Evolutionary conservation across 169 alveolate species (phyloP), one percentile per base, ranked within the genome.

Genomic region (Cryptosporidium muris): DNA sequence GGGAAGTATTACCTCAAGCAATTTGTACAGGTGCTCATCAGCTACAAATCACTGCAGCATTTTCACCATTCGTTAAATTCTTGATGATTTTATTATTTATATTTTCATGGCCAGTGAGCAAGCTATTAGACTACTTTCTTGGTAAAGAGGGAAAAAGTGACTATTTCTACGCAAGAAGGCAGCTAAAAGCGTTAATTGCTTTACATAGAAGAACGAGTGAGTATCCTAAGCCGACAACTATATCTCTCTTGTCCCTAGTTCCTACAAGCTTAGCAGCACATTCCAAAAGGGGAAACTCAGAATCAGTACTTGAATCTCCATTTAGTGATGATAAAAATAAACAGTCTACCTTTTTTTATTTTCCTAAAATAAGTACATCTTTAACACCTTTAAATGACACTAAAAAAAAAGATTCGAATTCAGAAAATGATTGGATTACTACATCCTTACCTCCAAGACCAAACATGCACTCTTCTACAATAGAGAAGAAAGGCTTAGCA

Each of bases 1-100:
- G 99, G 1, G 99, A 96, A 88, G 94, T 96, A 7, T 81, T 96
- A 9, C 99, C 99, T 16, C 95, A 95, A 64, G 98, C 99, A 16
- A 89, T 94, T 36, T 95, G 98, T 54, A 95, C 98, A 8, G 98
- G 98, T 8, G 96, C 95, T 36, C 81, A 91, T 62, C 95, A 95
- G 91, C 92, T 96, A 52, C 81, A 89, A 38, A 95, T 96, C 37
- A 98, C 96, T n/a, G 91, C 94, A 45, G 88, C 63, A 9, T 60
- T 92, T 66, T 93, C 95, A 36, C 95, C 95, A 14, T 80, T 92
- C 53, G 93, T 94, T 2, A 91, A 90, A 60, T 62, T 88, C 38
- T 67, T 94, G 62, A 92, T 90, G 90, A 37, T 89, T 47, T 47
- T 89, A 14, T 81, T 92, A n/a, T 91, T 90, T 43, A 88, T 93